phyloP scores from a whole-genome alignment of 805 yeast species.

The Schizosaccharomyces lindneri region DNA sequence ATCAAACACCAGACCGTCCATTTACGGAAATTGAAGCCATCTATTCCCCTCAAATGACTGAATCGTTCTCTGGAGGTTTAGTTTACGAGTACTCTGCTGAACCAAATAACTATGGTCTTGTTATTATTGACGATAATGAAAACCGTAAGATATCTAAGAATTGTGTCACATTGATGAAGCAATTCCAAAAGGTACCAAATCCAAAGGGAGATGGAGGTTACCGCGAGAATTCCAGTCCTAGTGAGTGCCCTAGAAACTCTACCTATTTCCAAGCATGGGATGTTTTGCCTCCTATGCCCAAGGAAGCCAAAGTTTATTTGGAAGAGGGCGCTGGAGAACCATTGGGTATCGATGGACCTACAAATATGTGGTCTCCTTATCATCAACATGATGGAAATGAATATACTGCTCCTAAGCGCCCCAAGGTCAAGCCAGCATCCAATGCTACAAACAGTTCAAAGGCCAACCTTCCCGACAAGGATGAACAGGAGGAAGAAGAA shows the following conservation, averaged over 20 bases:
- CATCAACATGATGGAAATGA: not conserved
- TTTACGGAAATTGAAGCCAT: constrained; percentile 57
- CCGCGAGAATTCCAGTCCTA: constrained; percentile 5
- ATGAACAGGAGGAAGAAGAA: not conserved
- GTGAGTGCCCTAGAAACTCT: constrained; percentile 12
- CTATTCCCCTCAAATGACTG: constrained; percentile 18
- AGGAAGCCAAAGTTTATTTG: constrained; percentile 13
- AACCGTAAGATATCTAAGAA: constrained; percentile 31
- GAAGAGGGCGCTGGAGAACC: constrained; percentile 17
- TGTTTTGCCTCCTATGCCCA: constrained; percentile 9
- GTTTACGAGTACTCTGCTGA: constrained; percentile 77
- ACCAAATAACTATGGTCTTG: constrained; percentile 57
- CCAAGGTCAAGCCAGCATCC: not conserved
- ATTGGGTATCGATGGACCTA: constrained; percentile 15
- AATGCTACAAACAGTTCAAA: not conserved
- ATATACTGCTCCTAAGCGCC: not conserved
- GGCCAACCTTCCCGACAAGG: not conserved
- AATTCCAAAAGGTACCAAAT: constrained; percentile 22
- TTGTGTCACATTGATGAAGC: constrained; percentile 30
- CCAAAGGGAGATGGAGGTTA: constrained; percentile 9
- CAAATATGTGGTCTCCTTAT: constrained; percentile 5
- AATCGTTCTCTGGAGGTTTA: constrained; percentile 58
- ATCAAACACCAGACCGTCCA: constrained; percentile 35
- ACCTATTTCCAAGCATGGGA: constrained; percentile 9
- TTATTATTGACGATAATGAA: constrained; percentile 23